Evolutionary conservation across 2,329 filamentous ascomycete genomes (phyloP).

Genomic region (Tolypocladium amazonense): DNA sequence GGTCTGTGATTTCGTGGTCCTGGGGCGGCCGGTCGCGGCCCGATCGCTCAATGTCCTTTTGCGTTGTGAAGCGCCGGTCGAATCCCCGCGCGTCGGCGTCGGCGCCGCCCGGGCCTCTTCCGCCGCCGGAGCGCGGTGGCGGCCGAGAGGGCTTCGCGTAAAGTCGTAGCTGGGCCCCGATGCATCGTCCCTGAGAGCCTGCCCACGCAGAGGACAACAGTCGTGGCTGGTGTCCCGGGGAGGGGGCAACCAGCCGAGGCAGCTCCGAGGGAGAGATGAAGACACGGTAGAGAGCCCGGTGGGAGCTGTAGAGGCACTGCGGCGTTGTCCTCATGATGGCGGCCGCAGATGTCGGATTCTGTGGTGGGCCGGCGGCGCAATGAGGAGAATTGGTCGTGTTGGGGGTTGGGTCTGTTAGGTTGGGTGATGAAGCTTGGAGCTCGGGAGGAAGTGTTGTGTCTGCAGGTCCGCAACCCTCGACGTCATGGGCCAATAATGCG

Average conservation of each 20-base stretch:
- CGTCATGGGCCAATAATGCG: not conserved
- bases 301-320: conserved; percentile 30
- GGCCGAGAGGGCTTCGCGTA: not conserved
- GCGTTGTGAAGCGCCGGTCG: conserved; percentile 25
- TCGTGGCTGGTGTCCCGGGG: not conserved
- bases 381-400: too few relatives aligned
- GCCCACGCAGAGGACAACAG: not conserved
- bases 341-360: not conserved
- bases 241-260: not conserved
- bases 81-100: conserved; percentile 12
- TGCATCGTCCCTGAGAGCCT: not conserved
- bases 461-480: not conserved
- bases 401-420: not conserved
- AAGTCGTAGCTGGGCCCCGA: not conserved
- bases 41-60: conserved; percentile 19
- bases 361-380: not conserved
- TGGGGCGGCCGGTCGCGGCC: conserved; percentile 27
- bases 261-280: conserved; percentile 23
- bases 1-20: conserved; percentile 34
- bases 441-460: not conserved
- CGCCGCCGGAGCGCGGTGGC: not conserved
- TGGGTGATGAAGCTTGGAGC: not conserved
- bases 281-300: conserved; percentile 34
- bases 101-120: not conserved
- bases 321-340: conserved; percentile 25